Percentiles rank a stretch among this genome's conserved stretches.
These are phyloP conservation scores for Theileria annulata DNA, from an alignment of 169 alveolate genomes.

Conservation along the genomic window DNA sequence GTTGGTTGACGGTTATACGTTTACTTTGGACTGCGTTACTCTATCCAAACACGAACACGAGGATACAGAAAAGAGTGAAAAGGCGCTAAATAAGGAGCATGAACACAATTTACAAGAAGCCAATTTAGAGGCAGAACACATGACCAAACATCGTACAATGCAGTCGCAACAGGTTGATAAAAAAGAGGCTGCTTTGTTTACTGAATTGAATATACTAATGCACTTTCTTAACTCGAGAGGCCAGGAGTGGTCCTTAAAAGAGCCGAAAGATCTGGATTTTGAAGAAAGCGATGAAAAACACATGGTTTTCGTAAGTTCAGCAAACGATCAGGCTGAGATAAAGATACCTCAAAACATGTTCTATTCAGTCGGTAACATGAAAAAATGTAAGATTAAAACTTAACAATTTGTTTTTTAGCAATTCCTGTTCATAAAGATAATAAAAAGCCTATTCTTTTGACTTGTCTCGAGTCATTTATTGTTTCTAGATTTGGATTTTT, in stretches of 20 bases:
- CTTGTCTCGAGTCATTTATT: conserved; percentile 62
- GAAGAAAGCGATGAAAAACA: conserved; percentile 52
- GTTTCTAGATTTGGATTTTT: conserved; percentile 47
- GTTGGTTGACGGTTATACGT: conserved; percentile 59
- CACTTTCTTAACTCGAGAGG: conserved; percentile 41
- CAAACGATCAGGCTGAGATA: conserved; percentile 25
- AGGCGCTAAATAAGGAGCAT: conserved; percentile 32
- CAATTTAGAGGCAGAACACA: conserved; percentile 54
- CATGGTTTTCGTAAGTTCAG: conserved; percentile 54
- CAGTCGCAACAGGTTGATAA: conserved; percentile 52
- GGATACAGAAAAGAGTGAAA: background rate
- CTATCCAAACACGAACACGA: conserved; percentile 38
- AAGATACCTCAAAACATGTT: conserved; percentile 59
- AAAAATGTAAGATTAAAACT: conserved; percentile 39
- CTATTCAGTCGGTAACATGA: conserved; percentile 57
- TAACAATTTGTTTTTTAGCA: conserved; percentile 21
- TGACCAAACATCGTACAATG: conserved; percentile 60
- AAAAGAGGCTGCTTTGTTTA: conserved; percentile 47
- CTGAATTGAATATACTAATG: conserved; percentile 53
- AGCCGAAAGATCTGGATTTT: conserved; percentile 49
- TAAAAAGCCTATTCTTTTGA: conserved; percentile 59
- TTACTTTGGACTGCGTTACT: conserved; percentile 61
- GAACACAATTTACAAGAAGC: conserved; percentile 38
- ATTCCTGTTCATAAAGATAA: conserved; percentile 43
- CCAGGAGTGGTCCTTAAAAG: conserved; percentile 51